Evolutionary conservation across 2,329 filamentous ascomycete genomes (phyloP).

Genomic region (Cercospora zeae-maydis): DNA sequence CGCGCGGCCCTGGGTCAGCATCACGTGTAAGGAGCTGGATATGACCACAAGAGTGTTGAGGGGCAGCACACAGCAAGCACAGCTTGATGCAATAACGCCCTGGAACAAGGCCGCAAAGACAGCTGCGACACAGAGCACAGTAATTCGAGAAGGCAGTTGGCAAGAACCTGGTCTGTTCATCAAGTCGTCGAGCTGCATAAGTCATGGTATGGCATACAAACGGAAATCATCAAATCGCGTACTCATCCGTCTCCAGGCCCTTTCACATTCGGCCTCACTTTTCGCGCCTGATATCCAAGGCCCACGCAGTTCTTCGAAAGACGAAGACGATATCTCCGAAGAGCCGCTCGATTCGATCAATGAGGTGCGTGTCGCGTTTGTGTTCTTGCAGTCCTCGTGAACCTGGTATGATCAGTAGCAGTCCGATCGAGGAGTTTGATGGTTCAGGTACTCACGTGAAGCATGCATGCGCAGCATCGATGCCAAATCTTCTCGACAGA

Average conservation of each 20-base stretch:
- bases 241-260: conserved; percentile 10
- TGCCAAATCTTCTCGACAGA: conserved; percentile 14
- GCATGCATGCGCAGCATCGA: conserved; percentile 18
- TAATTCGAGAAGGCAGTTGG: neutral
- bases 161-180: neutral
- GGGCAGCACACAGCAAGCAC: neutral
- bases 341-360: conserved; percentile 16
- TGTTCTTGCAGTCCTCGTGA: conserved; percentile 15
- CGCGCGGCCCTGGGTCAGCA: neutral
- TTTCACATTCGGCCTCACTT: neutral
- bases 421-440: neutral
- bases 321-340: conserved; percentile 17
- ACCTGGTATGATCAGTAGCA: conserved; percentile 2
- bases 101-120: neutral
- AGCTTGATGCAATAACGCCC: neutral
- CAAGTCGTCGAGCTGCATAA: neutral
- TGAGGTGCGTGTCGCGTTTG: conserved; percentile 18
- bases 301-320: conserved; percentile 8
- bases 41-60: neutral
- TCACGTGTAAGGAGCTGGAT: neutral
- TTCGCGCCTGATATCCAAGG: neutral
- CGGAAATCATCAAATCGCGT: conserved; percentile 1
- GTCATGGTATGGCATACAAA: conserved; percentile 8
- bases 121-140: neutral
- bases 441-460: conserved; percentile 9